Evolutionary conservation across 495 filamentous ascomycete genomes (phyloP).

Genomic region (Aspergillus steynii): DNA sequence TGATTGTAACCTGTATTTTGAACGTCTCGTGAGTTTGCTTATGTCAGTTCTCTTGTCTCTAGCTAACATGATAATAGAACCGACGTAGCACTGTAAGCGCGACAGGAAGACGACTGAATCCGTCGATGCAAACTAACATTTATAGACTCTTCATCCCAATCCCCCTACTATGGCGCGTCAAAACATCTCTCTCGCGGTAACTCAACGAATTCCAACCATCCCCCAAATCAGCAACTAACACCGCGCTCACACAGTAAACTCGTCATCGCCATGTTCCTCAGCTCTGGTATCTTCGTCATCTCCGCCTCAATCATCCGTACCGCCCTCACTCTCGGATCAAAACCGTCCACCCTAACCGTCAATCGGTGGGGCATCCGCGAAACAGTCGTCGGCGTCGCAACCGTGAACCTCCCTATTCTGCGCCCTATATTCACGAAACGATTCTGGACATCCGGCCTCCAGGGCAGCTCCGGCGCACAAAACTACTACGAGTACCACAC

Average conservation of each 20-base stretch:
- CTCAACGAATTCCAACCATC: neutral
- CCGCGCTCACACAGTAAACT: neutral
- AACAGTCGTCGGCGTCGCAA: slow-evolving; percentile 4
- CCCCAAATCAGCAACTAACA: neutral
- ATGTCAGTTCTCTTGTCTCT: neutral
- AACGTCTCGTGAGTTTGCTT: neutral
- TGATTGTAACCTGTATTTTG: slow-evolving; percentile 2
- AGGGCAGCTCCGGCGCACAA: neutral
- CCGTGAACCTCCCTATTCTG: slow-evolving; percentile 7
- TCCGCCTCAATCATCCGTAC: slow-evolving; percentile 5
- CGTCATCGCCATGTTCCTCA: slow-evolving; percentile 8
- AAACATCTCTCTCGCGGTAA: slow-evolving; percentile 4
- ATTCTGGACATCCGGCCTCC: neutral
- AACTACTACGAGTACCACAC: neutral
- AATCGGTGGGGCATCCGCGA: slow-evolving; percentile 10
- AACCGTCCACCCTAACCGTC: slow-evolving; percentile 4
- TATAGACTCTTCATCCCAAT: slow-evolving; percentile 5
- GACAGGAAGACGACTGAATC: neutral
- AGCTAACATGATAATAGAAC: slow-evolving; percentile 1
- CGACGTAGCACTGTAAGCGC: slow-evolving; percentile 2
- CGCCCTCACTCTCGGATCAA: neutral
- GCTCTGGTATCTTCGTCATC: slow-evolving; percentile 9
- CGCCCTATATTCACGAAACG: slow-evolving; percentile 1
- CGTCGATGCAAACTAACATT: neutral
- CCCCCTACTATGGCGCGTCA: slow-evolving; percentile 3